Percentiles rank a stretch among this genome's conserved stretches.
Conservation (phyloP, 2,329 filamentous ascomycete species). For the Calonectria naviculata region DNA sequence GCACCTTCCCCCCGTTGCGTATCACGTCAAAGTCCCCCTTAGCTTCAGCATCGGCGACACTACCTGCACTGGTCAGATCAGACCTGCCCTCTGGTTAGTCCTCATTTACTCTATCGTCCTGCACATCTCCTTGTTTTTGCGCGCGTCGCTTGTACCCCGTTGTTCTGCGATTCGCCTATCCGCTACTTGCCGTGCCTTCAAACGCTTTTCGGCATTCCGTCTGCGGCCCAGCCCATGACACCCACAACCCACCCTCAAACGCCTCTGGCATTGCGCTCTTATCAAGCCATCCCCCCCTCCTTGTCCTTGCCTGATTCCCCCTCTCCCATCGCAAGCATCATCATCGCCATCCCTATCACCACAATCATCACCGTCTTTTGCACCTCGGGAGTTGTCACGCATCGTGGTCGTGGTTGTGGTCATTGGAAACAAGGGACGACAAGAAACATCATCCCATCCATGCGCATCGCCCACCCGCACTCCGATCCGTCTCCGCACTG, state of each 20-base stretch:
- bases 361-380: neutral
- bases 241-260: slow-evolving; percentile 23
- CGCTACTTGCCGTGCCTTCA: slow-evolving; percentile 38
- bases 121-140: neutral
- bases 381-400: neutral
- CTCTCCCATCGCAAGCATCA: slow-evolving; percentile 1
- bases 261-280: slow-evolving; percentile 9
- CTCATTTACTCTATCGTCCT: neutral
- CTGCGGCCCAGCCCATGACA: slow-evolving; percentile 32
- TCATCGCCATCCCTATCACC: neutral
- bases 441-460: slow-evolving; percentile 25
- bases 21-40: slow-evolving; percentile 11
- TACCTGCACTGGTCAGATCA: neutral
- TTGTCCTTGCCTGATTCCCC: slow-evolving; percentile 1
- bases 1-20: neutral
- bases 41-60: slow-evolving; percentile 8
- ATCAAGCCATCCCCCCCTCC: slow-evolving; percentile 24
- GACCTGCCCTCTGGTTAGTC: slow-evolving; percentile 11
- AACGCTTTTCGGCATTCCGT: slow-evolving; percentile 36
- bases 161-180: slow-evolving; percentile 32
- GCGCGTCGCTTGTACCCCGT: slow-evolving; percentile 27
- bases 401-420: slow-evolving; percentile 6
- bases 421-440: slow-evolving; percentile 19
- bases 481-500: slow-evolving; percentile 25
- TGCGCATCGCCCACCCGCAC: slow-evolving; percentile 19